Base-by-base conservation (phyloP, 495 filamentous ascomycete species). In the Penicillium angulare region DNA sequence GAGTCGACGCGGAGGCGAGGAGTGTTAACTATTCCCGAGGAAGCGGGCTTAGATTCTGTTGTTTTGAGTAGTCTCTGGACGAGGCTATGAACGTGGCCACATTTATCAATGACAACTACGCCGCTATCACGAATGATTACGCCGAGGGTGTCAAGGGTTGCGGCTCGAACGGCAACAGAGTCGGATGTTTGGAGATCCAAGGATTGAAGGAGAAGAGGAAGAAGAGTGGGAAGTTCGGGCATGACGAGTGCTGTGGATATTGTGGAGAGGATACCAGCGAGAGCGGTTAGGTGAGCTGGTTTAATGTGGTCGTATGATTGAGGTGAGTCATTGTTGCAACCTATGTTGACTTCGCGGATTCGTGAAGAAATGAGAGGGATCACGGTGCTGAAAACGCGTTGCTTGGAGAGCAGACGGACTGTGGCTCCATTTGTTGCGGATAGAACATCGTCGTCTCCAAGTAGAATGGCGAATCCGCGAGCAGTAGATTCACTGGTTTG, bases 141-240 rank as follows among this genome's bases (percentile, higher is more conserved):
- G n/a, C 65, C 68, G 6, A 90, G 71, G 7, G 76, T 86, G 12
- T 76, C 73, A 27, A 90, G 77, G 2, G 84, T 85, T 21, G 83
- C 82, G 29, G 77, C 68, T 50, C 87, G 83, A 23, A 87, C 77
- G n/a, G 71, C 64, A 4, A 72, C 60, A 12, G 72, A 69, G 46
- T 78, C 67, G 10, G 65, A 52, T 5, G 79, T 71, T 43, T 73
- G 65, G 29, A 88, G 77, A 49, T 88, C 85, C n/a, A 90, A 73
- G 40, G 73, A 79, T 60, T 88, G 86, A 3, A 89, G 76, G 35
- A 90, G 78, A n/a, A 88, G 76, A 0, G 86, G 84, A 5, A 84
- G 69, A 16, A 89, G 69, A 15, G 73, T 74, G 16, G 72, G 73
- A 8, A 89, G 72, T 55, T 84, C 77, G 1, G 81, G 75, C 54